Conservation (phyloP, 2,329 filamentous ascomycete species). For the Thelonectria discophora region DNA sequence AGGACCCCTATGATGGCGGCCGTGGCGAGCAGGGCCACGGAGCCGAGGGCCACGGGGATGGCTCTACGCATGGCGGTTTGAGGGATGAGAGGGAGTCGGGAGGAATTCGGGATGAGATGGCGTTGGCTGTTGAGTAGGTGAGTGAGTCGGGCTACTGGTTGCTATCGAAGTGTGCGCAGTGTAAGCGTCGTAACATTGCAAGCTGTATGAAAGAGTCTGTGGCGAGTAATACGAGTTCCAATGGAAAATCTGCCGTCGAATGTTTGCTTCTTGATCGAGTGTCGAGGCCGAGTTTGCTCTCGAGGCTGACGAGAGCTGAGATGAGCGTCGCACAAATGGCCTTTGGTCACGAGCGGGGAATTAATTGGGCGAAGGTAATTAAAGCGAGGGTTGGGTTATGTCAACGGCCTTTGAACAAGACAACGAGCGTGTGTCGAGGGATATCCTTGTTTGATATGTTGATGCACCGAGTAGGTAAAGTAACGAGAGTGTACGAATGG, state of each 20-base stretch:
- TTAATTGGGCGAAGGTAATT: background rate
- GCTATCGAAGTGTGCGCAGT: conserved; percentile 3
- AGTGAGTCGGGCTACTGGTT: conserved; percentile 2
- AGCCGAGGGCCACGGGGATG: conserved; percentile 34
- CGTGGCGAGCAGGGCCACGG: conserved; percentile 36
- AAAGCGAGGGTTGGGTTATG: conserved; percentile 34
- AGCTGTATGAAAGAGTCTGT: conserved; percentile 1
- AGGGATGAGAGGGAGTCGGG: conserved; percentile 6
- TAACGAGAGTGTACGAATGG: conserved; percentile 28
- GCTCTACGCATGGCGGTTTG: conserved; percentile 31
- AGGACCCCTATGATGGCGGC: conserved; percentile 34
- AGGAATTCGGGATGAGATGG: conserved; percentile 15
- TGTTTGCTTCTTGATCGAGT: conserved; percentile 2
- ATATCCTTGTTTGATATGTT: too few relatives aligned
- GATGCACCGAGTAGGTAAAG: background rate
- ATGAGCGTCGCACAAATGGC: background rate
- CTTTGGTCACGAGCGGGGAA: conserved; percentile 26
- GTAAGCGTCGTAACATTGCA: conserved; percentile 13
- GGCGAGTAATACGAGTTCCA: background rate
- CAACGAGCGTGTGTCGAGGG: too few relatives aligned
- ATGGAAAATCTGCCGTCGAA: background rate
- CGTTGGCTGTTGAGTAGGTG: conserved; percentile 16
- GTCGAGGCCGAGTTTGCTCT: background rate
- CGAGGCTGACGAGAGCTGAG: background rate
- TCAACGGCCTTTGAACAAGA: conserved; percentile 16